Conservation (phyloP, 2,329 filamentous ascomycete genomes). For the Acrocalymma vagum region DNA sequence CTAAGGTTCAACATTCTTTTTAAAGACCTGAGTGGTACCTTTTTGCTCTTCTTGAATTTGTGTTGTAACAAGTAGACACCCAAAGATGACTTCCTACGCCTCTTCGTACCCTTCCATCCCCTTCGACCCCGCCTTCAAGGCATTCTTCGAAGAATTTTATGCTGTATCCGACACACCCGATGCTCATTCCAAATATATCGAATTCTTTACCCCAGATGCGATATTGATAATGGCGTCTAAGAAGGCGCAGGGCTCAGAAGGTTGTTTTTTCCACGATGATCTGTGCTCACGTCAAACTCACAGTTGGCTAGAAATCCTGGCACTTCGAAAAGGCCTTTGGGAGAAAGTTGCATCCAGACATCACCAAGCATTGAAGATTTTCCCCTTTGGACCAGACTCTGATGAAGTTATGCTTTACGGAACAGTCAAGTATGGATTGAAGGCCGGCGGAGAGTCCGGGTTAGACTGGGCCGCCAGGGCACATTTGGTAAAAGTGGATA, state of each 20-base stretch:
- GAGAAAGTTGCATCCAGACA: slow-evolving; percentile 57
- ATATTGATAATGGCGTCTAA: slow-evolving; percentile 63
- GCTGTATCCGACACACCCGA: slow-evolving; percentile 56
- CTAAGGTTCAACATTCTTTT: no score
- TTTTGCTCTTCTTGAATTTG: no score
- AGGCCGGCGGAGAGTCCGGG: slow-evolving; percentile 55
- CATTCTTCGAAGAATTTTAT: slow-evolving; percentile 59
- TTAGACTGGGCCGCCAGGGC: slow-evolving; percentile 66
- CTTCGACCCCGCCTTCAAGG: slow-evolving; percentile 51
- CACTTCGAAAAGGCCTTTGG: slow-evolving; percentile 63
- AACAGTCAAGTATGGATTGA: slow-evolving; percentile 61
- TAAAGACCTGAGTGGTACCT: no score
- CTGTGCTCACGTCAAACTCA: slow-evolving; percentile 1
- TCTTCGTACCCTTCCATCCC: slow-evolving; percentile 44
- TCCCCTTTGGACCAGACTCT: slow-evolving; percentile 56
- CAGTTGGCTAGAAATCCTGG: slow-evolving; percentile 55
- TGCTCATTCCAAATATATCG: slow-evolving; percentile 59
- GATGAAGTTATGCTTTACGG: slow-evolving; percentile 65
- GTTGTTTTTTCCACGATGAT: slow-evolving; percentile 37
- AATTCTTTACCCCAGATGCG: slow-evolving; percentile 58
- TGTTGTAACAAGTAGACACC: no score
- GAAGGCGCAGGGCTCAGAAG: slow-evolving; percentile 53
- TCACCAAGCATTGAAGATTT: slow-evolving; percentile 59
- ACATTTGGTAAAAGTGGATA: slow-evolving; percentile 60
- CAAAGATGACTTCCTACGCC: slow-evolving; percentile 38